phyloP scores from a whole-genome alignment of 2,329 filamentous ascomycete genomes.

The Fusarium piperis region DNA sequence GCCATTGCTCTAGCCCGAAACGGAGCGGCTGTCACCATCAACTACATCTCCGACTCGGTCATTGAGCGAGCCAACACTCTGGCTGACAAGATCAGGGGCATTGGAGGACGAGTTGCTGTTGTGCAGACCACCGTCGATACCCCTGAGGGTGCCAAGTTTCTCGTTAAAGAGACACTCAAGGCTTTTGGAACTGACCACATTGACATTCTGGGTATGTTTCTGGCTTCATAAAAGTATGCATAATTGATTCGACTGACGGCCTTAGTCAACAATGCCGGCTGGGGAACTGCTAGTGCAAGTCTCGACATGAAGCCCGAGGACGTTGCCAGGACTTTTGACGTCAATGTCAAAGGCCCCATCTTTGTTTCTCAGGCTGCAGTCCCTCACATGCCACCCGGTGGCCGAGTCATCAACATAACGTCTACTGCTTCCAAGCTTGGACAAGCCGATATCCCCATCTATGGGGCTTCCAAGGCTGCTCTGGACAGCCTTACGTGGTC shows the following conservation, averaged over 20 bases:
- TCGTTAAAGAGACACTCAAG: slow-evolving; percentile 49
- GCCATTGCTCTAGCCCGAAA: slow-evolving; percentile 51
- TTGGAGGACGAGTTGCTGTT: slow-evolving; percentile 45
- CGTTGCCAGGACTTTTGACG: slow-evolving; percentile 42
- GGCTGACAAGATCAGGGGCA: slow-evolving; percentile 40
- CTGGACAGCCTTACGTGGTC: slow-evolving; percentile 47
- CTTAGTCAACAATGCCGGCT: slow-evolving; percentile 52
- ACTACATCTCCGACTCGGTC: slow-evolving; percentile 50
- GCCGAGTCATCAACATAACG: slow-evolving; percentile 38
- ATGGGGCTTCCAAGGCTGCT: slow-evolving; percentile 45
- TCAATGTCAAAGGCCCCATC: slow-evolving; percentile 50
- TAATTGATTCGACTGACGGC: background rate
- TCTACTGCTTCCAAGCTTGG: slow-evolving; percentile 33
- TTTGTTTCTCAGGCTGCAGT: slow-evolving; percentile 48
- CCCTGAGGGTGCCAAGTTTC: slow-evolving; percentile 41
- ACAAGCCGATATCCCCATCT: slow-evolving; percentile 13
- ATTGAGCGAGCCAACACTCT: slow-evolving; percentile 45
- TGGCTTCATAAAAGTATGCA: no score
- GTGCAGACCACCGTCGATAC: slow-evolving; percentile 48
- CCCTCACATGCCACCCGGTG: slow-evolving; percentile 49
- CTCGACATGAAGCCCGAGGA: slow-evolving; percentile 34
- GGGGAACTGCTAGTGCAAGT: slow-evolving; percentile 22
- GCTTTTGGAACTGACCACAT: slow-evolving; percentile 48
- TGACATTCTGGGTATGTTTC: slow-evolving; percentile 52
- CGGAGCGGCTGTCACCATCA: slow-evolving; percentile 53